Conservation (phyloP, 2,329 filamentous ascomycete species). For the Scleromitrula shiraiana region DNA sequence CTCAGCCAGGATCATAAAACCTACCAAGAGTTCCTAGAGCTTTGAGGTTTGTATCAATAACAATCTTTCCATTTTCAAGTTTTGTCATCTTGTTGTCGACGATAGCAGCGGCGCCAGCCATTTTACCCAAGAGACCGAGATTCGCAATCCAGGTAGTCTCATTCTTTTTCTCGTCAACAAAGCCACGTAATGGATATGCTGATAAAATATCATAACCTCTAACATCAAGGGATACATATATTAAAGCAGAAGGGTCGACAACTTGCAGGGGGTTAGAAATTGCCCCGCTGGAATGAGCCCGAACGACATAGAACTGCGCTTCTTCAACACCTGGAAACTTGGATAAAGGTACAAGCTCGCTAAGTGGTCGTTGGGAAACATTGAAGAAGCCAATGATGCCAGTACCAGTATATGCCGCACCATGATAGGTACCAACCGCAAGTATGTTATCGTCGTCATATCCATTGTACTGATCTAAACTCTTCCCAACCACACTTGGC, state of each 20-base stretch:
- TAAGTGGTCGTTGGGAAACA: slow-evolving; percentile 51
- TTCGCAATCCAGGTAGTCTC: slow-evolving; percentile 51
- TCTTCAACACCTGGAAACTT: slow-evolving; percentile 64
- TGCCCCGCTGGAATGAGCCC: slow-evolving; percentile 60
- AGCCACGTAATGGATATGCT: slow-evolving; percentile 57
- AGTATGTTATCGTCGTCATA: slow-evolving; percentile 69
- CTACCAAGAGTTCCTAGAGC: slow-evolving; percentile 67
- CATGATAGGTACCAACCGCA: slow-evolving; percentile 73
- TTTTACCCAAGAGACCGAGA: slow-evolving; percentile 75
- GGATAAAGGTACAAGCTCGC: slow-evolving; percentile 61
- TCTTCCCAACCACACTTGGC: slow-evolving; percentile 65
- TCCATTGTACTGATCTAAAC: slow-evolving; percentile 63
- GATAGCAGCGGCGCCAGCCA: slow-evolving; percentile 80
- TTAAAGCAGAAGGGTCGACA: slow-evolving; percentile 39
- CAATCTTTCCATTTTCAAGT: slow-evolving; percentile 51
- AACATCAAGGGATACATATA: slow-evolving; percentile 54
- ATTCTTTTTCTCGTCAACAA: slow-evolving; percentile 36
- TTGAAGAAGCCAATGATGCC: slow-evolving; percentile 84
- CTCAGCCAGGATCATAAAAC: slow-evolving; percentile 20
- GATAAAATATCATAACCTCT: slow-evolving; percentile 76
- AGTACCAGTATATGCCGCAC: slow-evolving; percentile 57
- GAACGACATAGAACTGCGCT: slow-evolving; percentile 58
- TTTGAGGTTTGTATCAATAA: slow-evolving; percentile 64
- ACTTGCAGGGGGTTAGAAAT: slow-evolving; percentile 46
- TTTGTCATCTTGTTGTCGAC: slow-evolving; percentile 52